phyloP scores from a whole-genome alignment of 2,329 filamentous ascomycete species.

The Sporothrix humicola region DNA sequence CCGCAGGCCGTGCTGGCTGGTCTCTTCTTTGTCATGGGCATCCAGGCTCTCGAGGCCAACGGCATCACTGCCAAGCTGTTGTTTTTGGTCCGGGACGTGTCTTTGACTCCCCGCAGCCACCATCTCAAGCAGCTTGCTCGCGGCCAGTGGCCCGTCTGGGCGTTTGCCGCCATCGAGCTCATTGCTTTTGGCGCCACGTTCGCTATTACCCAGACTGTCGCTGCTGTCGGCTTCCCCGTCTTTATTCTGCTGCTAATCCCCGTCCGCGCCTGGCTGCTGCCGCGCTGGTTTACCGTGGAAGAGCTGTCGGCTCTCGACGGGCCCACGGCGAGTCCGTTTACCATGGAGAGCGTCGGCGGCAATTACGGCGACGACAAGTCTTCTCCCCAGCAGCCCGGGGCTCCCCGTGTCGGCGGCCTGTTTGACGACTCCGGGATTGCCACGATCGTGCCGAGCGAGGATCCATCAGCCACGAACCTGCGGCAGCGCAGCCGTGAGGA shows the following conservation, averaged over 20 bases:
- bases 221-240: conserved; percentile 79
- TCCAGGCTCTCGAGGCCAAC: conserved; percentile 76
- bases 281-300: conserved; percentile 62
- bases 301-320: conserved; percentile 70
- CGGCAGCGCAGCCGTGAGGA: conserved; percentile 29
- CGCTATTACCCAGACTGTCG: conserved; percentile 80
- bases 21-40: conserved; percentile 84
- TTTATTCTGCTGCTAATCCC: conserved; percentile 74
- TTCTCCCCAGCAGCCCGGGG: neutral
- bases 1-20: conserved; percentile 80
- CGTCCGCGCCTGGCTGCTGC: conserved; percentile 67
- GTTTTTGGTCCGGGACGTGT: conserved; percentile 69
- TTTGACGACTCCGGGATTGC: conserved; percentile 18
- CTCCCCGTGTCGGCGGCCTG: neutral
- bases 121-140: conserved; percentile 67
- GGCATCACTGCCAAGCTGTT: conserved; percentile 77
- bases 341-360: conserved; percentile 76
- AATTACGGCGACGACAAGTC: conserved; percentile 52
- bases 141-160: conserved; percentile 65
- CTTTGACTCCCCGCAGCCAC: conserved; percentile 63
- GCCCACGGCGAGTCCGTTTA: conserved; percentile 76
- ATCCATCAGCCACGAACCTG: conserved; percentile 23
- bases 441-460: conserved; percentile 23
- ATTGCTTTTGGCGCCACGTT: conserved; percentile 77
- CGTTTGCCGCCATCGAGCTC: conserved; percentile 71